Evolutionary conservation across 371 early-diverging fungal species (phyloP).

Genomic region (Lichtheimia corymbifera): DNA sequence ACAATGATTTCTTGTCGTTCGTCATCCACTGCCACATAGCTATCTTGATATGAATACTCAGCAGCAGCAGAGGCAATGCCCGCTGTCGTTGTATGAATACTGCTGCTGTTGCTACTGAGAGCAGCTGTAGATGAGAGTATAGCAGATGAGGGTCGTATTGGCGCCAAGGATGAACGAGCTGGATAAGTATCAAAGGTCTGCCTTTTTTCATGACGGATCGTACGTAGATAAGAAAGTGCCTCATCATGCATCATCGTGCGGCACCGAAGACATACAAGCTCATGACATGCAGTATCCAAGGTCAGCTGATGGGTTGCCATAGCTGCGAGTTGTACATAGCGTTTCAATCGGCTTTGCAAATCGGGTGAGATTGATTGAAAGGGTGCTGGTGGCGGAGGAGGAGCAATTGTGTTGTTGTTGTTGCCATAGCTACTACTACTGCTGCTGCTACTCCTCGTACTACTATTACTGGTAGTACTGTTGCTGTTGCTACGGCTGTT

Average conservation of each 20-base stretch:
- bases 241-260: too few relatives aligned
- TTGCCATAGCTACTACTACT: neutral
- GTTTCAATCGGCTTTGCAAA: neutral
- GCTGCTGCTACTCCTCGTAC: neutral
- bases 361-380: neutral
- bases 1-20: conserved; percentile 37
- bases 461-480: neutral
- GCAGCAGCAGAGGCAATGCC: too few relatives aligned
- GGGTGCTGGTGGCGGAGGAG: neutral
- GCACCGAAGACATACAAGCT: neutral
- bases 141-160: too few relatives aligned
- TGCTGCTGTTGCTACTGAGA: too few relatives aligned
- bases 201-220: too few relatives aligned
- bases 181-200: too few relatives aligned
- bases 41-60: too few relatives aligned
- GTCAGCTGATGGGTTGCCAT: conserved; percentile 11
- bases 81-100: too few relatives aligned
- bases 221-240: too few relatives aligned
- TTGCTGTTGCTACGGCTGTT: neutral
- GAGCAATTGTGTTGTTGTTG: neutral
- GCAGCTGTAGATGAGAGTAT: too few relatives aligned
- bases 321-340: conserved; percentile 8
- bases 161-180: too few relatives aligned
- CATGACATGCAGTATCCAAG: neutral
- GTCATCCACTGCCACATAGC: conserved; percentile 15